Evolutionary conservation across 1,284 basidiomycete species (phyloP).

Genomic region (Moesziomyces globuligerus): DNA sequence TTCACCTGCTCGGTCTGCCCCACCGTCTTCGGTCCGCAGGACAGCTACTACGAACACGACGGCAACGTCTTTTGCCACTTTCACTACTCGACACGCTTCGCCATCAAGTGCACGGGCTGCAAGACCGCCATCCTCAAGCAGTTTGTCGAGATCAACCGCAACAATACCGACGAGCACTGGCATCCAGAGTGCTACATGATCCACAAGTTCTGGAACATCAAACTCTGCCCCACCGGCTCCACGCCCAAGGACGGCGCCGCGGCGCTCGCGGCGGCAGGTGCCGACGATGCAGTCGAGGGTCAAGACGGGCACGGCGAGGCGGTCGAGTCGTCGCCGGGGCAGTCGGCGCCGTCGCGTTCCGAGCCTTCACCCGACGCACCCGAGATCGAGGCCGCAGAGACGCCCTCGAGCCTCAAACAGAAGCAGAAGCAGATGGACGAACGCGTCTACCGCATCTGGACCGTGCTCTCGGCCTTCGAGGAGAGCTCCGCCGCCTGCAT

Average conservation of each 20-base stretch:
- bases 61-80: slow-evolving; percentile 80
- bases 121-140: slow-evolving; percentile 98
- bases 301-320: slow-evolving; percentile 25
- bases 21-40: slow-evolving; percentile 94
- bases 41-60: slow-evolving; percentile 98
- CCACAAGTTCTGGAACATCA: slow-evolving; percentile 99
- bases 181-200: slow-evolving; percentile 99
- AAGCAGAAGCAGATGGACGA: slow-evolving; percentile 96
- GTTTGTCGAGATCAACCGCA: slow-evolving; percentile 99
- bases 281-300: slow-evolving; percentile 10
- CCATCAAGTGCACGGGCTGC: slow-evolving; percentile 97
- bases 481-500: slow-evolving; percentile 99
- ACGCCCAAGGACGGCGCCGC: slow-evolving; percentile 54
- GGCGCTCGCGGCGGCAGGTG: slow-evolving; percentile 14
- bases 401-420: slow-evolving; percentile 83
- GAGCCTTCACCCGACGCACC: slow-evolving; percentile 53
- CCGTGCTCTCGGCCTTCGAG: slow-evolving; percentile 96
- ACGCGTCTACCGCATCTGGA: slow-evolving; percentile 98
- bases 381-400: slow-evolving; percentile 79
- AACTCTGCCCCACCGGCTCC: slow-evolving; percentile 72
- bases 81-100: slow-evolving; percentile 97
- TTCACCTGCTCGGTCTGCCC: slow-evolving; percentile 98
- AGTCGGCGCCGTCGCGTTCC: slow-evolving; percentile 34
- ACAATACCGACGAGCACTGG: slow-evolving; percentile 98
- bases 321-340: slow-evolving; percentile 29